These are phyloP conservation scores for Paramecium octaurelia DNA, from an alignment of 73 alveolate species.

Conservation along the genomic window DNA sequence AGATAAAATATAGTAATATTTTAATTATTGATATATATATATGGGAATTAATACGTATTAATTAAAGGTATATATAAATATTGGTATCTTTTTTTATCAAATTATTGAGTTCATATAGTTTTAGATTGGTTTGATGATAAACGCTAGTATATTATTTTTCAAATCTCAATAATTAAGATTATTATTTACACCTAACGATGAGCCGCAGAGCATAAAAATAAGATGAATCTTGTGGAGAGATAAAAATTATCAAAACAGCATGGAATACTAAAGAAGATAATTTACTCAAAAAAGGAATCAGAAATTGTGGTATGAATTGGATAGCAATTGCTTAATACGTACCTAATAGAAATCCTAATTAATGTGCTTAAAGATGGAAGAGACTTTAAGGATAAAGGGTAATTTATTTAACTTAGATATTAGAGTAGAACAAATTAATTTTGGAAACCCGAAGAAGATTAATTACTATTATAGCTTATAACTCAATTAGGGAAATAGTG, in stretches of 20 bases:
- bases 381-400: not conserved
- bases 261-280: not conserved
- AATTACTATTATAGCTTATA: not conserved
- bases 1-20: too few species aligned
- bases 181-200: too few species aligned
- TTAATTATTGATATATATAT: too few species aligned
- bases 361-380: conserved; percentile 16
- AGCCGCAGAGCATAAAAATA: too few species aligned
- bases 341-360: not conserved
- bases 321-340: not conserved
- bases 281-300: not conserved
- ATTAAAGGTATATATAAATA: too few species aligned
- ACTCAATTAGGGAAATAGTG: not conserved
- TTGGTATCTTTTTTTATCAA: too few species aligned
- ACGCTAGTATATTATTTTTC: too few species aligned
- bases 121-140: too few species aligned
- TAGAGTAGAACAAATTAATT: not conserved
- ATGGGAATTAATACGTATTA: too few species aligned
- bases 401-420: not conserved
- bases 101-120: too few species aligned
- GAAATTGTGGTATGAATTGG: not conserved
- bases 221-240: too few species aligned
- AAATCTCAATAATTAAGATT: too few species aligned
- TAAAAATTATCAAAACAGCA: not conserved
- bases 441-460: not conserved